phyloP scores from a whole-genome alignment of 2,329 filamentous ascomycete genomes.

The Penicillium griseofulvum region DNA sequence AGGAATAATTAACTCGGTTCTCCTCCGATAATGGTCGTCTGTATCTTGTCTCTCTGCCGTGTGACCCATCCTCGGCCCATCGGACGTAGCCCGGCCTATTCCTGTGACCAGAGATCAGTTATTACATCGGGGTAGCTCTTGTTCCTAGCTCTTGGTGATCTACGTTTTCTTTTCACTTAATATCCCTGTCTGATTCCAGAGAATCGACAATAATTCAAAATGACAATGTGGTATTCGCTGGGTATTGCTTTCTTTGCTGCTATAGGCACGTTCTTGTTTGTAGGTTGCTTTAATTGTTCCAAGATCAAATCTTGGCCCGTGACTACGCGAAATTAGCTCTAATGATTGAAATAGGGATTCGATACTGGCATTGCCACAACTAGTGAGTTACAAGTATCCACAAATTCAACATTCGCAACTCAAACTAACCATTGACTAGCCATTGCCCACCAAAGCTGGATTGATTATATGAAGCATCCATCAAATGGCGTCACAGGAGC shows the following conservation, averaged over 20 bases:
- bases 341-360: constrained; percentile 47
- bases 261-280: constrained; percentile 60
- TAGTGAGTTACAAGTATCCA: constrained; percentile 37
- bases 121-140: neutral
- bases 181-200: neutral
- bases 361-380: constrained; percentile 62
- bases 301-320: neutral
- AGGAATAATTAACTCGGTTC: constrained; percentile 22
- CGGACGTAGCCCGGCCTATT: constrained; percentile 15
- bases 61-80: constrained; percentile 19
- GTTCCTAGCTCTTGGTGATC: neutral
- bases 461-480: constrained; percentile 57
- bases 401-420: neutral
- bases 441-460: constrained; percentile 60
- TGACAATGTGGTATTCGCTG: constrained; percentile 48
- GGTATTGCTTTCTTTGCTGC: constrained; percentile 57
- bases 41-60: constrained; percentile 4
- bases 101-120: neutral
- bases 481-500: constrained; percentile 56
- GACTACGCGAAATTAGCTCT: neutral
- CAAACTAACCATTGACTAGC: constrained; percentile 33
- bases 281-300: constrained; percentile 31
- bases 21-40: constrained; percentile 25
- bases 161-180: neutral
- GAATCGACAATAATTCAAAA: constrained; percentile 22